Percentiles rank a stretch among this genome's conserved stretches.
Conservation (phyloP, 2,329 filamentous ascomycete species). For the Knufia petricola region DNA sequence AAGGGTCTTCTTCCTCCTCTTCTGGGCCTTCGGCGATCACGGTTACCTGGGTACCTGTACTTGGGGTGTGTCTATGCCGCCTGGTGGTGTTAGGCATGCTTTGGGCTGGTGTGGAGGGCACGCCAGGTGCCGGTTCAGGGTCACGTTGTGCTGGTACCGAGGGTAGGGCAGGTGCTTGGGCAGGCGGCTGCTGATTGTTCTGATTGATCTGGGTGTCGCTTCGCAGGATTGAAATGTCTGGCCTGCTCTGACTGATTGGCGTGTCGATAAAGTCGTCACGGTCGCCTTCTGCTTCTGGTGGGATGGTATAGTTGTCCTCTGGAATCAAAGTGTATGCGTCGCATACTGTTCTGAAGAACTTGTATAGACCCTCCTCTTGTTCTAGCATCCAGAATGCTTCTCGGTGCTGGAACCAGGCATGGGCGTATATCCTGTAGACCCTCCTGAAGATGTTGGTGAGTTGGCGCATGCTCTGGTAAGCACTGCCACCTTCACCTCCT, state of each 20-base stretch:
- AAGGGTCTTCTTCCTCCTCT: slow-evolving; percentile 45
- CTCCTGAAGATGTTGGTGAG: slow-evolving; percentile 90
- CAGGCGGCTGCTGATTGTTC: not conserved
- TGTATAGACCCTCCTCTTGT: slow-evolving; percentile 79
- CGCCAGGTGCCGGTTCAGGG: slow-evolving; percentile 13
- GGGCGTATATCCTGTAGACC: slow-evolving; percentile 92
- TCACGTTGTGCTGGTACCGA: not conserved
- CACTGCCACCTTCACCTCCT: slow-evolving; percentile 35
- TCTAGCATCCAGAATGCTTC: slow-evolving; percentile 94
- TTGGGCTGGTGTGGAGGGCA: slow-evolving; percentile 41
- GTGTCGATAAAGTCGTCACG: slow-evolving; percentile 42
- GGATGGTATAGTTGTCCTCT: slow-evolving; percentile 91
- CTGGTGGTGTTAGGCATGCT: slow-evolving; percentile 62
- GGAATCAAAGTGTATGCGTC: slow-evolving; percentile 83
- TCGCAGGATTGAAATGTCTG: slow-evolving; percentile 26
- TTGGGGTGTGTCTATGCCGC: slow-evolving; percentile 73
- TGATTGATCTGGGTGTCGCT: slow-evolving; percentile 33
- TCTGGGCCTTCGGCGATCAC: slow-evolving; percentile 78
- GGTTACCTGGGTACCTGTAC: slow-evolving; percentile 65
- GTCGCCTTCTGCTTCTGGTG: slow-evolving; percentile 75
- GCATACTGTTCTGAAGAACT: slow-evolving; percentile 95
- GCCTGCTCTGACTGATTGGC: slow-evolving; percentile 4
- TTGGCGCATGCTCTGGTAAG: slow-evolving; percentile 47
- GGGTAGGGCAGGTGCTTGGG: too few relatives aligned
- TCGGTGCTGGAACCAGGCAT: slow-evolving; percentile 96